A percentile compares a stretch with the other conserved stretches of the same genome.
Evolutionary conservation across 2,329 filamentous ascomycete species (phyloP).

Genomic region (Pezicula carpinea): DNA sequence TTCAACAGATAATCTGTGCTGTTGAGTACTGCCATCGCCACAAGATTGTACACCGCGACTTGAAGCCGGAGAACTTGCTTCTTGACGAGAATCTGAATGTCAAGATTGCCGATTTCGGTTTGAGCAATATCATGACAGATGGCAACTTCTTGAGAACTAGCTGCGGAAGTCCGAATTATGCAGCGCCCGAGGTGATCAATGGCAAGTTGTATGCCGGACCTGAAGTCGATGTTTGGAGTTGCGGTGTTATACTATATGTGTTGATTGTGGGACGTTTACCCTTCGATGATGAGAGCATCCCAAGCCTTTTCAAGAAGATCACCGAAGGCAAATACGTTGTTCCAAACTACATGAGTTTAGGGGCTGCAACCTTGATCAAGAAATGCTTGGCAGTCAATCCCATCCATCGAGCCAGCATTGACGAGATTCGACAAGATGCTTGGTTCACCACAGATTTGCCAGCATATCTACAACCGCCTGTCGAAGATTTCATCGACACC

Average conservation of each 20-base stretch:
- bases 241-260: slow-evolving; percentile 86
- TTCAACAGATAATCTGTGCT: slow-evolving; percentile 97
- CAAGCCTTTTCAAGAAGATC: slow-evolving; percentile 96
- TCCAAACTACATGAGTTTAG: slow-evolving; percentile 83
- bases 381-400: slow-evolving; percentile 95
- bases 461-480: slow-evolving; percentile 78
- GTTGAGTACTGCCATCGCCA: slow-evolving; percentile 98
- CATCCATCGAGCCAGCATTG: slow-evolving; percentile 87
- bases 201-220: slow-evolving; percentile 96
- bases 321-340: slow-evolving; percentile 90
- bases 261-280: slow-evolving; percentile 78
- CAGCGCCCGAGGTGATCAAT: slow-evolving; percentile 94
- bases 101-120: slow-evolving; percentile 97
- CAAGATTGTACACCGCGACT: slow-evolving; percentile 96
- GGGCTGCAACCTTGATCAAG: slow-evolving; percentile 77
- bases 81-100: slow-evolving; percentile 95
- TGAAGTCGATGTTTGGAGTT: slow-evolving; percentile 98
- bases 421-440: slow-evolving; percentile 85
- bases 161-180: slow-evolving; percentile 97
- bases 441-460: slow-evolving; percentile 92
- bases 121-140: slow-evolving; percentile 99
- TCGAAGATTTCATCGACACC: slow-evolving; percentile 89
- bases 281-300: slow-evolving; percentile 98
- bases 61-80: slow-evolving; percentile 95
- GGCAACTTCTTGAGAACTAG: slow-evolving; percentile 99